Evolutionary conservation across 1,139 yeast genomes (phyloP), one percentile per base, ranked within the genome.

Genomic region (Hemisphaericaspora xylanilytica): DNA sequence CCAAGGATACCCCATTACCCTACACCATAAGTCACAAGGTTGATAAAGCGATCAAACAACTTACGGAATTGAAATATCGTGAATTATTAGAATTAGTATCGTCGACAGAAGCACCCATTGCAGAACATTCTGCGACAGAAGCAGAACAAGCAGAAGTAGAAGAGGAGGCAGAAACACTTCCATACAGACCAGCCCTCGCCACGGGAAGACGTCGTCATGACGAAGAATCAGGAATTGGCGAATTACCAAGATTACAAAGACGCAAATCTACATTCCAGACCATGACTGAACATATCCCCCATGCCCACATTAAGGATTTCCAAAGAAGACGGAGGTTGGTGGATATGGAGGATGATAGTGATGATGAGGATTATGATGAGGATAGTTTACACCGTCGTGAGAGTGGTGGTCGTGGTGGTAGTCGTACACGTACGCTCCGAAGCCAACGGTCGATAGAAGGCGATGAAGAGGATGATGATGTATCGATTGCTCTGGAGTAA

Each of bases 221-320:
- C 11, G 49, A 49, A 36, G 42, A 36, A 5, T 41, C 42, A 13
- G 36, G 46, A 11, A 37, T 40, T 14, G 46, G 20, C 8, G 18
- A 12, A 5, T 20, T 30, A 15, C 42, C 52, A 10, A 40, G 45
- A 21, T 37, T 50, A 24, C 42, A 49, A 14, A 57, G 67, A 28
- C 58, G 69, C 21, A 62, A 57, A 39, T 63, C 73, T 4, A 63
- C 72, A 0, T 55, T 71, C 29, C 52, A 55, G 35, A 69, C 73
- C 28, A 66, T 87, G 15, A 71, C 85, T n/a, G 75, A 73, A 38
- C 77, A 79, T 1, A 69, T 89, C 50, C 82, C 84, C 21, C 74
- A 73, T 55, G 97, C 97, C 0, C 97, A 89, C 55, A 81, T 88
- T 28, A 84, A 84, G 52, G 97, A 89, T 65, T 89, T 89, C 70